phyloP scores from a whole-genome alignment of 257 asterid genomes.

The Gardenia jasminoides region DNA sequence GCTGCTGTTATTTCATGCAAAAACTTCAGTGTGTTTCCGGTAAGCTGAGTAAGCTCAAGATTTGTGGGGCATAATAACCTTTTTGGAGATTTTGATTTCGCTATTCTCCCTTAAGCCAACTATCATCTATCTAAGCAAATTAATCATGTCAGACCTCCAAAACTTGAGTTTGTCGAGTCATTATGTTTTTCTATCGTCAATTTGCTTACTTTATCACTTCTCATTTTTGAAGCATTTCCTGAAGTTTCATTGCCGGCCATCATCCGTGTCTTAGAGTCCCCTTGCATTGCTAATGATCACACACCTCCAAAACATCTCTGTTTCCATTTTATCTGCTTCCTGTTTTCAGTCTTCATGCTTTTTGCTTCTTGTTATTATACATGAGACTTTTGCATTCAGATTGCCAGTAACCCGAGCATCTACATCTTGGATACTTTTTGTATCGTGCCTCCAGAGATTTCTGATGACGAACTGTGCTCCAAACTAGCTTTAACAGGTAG shows the following conservation, averaged over 20 bases:
- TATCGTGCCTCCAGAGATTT: slow-evolving; percentile 55
- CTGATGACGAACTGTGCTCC: slow-evolving; percentile 55
- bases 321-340: neutral
- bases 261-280: slow-evolving; percentile 46
- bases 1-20: neutral
- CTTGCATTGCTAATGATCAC: neutral
- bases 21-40: neutral
- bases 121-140: neutral
- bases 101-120: neutral
- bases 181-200: neutral
- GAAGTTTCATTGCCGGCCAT: slow-evolving; percentile 61
- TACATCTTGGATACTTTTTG: slow-evolving; percentile 86
- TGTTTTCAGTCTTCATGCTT: neutral
- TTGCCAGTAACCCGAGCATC: slow-evolving; percentile 83
- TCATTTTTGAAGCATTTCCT: slow-evolving; percentile 3
- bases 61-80: no score
- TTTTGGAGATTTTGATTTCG: neutral
- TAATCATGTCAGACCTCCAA: neutral
- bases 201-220: neutral
- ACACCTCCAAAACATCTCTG: neutral
- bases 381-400: slow-evolving; percentile 41
- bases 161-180: neutral
- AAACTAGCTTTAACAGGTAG: no score
- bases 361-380: neutral
- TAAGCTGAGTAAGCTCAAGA: neutral